Conservation (phyloP, 345 rosid genomes). For the Dipteronia sinensis region DNA sequence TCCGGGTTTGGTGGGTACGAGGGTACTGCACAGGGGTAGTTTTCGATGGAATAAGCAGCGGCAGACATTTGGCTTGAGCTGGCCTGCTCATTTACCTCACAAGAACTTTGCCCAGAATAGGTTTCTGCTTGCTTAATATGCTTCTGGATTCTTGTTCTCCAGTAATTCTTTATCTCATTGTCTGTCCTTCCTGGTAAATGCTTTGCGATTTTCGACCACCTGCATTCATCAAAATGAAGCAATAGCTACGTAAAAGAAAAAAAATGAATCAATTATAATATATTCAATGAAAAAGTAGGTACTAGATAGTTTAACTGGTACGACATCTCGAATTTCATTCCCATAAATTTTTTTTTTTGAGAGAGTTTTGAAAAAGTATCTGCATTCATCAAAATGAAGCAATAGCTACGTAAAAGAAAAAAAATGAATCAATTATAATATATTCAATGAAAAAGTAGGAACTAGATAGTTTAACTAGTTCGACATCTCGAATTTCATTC, state of each 20-base stretch:
- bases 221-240: conserved; percentile 12
- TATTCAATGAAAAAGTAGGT: no score
- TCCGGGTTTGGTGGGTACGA: conserved; percentile 34
- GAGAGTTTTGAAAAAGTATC: conserved; percentile 17
- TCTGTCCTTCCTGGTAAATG: conserved; percentile 98
- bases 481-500: no score
- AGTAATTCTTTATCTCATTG: conserved; percentile 92
- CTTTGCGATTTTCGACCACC: conserved; percentile 97
- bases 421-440: no score
- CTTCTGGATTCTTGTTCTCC: conserved; percentile 97
- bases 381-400: conserved; percentile 12
- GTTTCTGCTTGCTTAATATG: conserved; percentile 66
- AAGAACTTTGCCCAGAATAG: conserved; percentile 42
- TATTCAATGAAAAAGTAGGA: no score
- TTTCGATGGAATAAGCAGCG: conserved; percentile 46
- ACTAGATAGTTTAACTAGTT: no score
- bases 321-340: no score
- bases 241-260: no score
- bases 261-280: no score
- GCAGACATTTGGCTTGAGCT: conserved; percentile 52
- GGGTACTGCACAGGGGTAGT: conserved; percentile 47
- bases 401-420: no score
- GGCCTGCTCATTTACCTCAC: conserved; percentile 45
- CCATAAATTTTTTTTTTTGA: no score
- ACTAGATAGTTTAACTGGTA: no score